A percentile compares a stretch with the other conserved stretches of the same genome.
Evolutionary conservation across 2,329 filamentous ascomycete species (phyloP).

Genomic region (Ceratocystis harringtonii): DNA sequence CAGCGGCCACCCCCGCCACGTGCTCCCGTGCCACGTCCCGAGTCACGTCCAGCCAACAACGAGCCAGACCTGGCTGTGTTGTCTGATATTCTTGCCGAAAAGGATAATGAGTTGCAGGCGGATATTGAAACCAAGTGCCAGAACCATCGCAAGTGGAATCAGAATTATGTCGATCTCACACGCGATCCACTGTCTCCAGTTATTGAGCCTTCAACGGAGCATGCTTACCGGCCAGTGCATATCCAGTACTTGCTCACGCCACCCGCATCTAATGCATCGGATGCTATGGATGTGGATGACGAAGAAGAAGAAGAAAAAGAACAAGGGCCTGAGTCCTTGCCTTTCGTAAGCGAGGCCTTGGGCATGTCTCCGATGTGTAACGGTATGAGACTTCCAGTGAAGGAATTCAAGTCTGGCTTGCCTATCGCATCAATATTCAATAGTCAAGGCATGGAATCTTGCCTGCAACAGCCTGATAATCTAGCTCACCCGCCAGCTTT

Average conservation of each 20-base stretch:
- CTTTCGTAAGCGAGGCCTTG: not conserved
- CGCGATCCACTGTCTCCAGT: constrained; percentile 71
- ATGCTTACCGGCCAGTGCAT: constrained; percentile 55
- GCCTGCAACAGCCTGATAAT: not conserved
- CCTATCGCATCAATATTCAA: constrained; percentile 26
- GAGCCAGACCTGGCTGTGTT: constrained; percentile 68
- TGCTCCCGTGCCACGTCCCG: constrained; percentile 35
- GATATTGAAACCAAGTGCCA: constrained; percentile 78
- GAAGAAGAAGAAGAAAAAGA: not conserved
- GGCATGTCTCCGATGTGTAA: not conserved
- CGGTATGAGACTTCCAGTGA: constrained; percentile 24
- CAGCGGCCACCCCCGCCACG: constrained; percentile 51
- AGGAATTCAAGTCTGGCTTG: constrained; percentile 33
- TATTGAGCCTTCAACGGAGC: constrained; percentile 43
- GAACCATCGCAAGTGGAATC: constrained; percentile 85
- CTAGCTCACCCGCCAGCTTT: constrained; percentile 44
- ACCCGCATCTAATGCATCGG: constrained; percentile 40
- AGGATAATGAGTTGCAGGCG: constrained; percentile 61
- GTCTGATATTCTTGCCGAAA: constrained; percentile 63
- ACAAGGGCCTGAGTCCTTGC: not conserved
- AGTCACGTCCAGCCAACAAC: constrained; percentile 24
- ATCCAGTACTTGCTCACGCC: constrained; percentile 56
- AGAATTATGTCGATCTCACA: constrained; percentile 76
- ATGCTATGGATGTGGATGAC: constrained; percentile 38
- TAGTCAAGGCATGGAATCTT: constrained; percentile 22